phyloP scores from a whole-genome alignment of 1,139 yeast genomes.

The Taphrina confusa region DNA sequence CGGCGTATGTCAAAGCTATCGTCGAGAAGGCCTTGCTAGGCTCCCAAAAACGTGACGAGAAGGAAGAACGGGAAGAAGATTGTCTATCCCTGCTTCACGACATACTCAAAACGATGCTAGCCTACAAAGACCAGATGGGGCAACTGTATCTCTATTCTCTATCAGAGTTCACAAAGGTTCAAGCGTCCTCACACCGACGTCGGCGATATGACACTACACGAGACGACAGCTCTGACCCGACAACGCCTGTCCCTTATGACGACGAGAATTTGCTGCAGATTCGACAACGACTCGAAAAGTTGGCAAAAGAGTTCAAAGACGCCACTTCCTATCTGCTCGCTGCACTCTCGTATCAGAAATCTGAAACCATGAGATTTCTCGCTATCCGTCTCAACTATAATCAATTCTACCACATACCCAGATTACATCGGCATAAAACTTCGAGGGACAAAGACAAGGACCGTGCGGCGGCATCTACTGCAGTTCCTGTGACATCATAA shows the following conservation, averaged over 20 bases:
- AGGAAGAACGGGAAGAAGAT: conserved; percentile 39
- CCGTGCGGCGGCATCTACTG: background rate
- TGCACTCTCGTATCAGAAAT: conserved; percentile 44
- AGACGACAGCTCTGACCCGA: conserved; percentile 10
- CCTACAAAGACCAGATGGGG: conserved; percentile 41
- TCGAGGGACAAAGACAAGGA: conserved; percentile 1
- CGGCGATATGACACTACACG: conserved; percentile 28
- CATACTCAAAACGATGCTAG: conserved; percentile 45
- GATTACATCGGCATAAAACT: background rate
- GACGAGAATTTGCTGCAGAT: conserved; percentile 30
- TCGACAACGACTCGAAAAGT: conserved; percentile 30
- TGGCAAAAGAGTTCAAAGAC: conserved; percentile 33
- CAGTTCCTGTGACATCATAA: background rate
- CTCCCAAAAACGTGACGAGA: conserved; percentile 41
- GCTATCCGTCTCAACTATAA: conserved; percentile 49
- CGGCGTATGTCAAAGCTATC: conserved; percentile 46
- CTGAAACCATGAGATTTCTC: conserved; percentile 48
- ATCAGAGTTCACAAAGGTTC: conserved; percentile 38
- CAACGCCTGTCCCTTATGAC: conserved; percentile 1
- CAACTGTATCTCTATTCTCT: conserved; percentile 39
- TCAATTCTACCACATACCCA: conserved; percentile 43
- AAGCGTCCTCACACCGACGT: conserved; percentile 16
- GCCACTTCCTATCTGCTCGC: conserved; percentile 40
- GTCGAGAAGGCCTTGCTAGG: conserved; percentile 48
- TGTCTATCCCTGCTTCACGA: conserved; percentile 47